Percentiles rank a stretch among this genome's conserved stretches.
phyloP scores from a whole-genome alignment of 2,329 filamentous ascomycete genomes.

The Diaporthe citri region DNA sequence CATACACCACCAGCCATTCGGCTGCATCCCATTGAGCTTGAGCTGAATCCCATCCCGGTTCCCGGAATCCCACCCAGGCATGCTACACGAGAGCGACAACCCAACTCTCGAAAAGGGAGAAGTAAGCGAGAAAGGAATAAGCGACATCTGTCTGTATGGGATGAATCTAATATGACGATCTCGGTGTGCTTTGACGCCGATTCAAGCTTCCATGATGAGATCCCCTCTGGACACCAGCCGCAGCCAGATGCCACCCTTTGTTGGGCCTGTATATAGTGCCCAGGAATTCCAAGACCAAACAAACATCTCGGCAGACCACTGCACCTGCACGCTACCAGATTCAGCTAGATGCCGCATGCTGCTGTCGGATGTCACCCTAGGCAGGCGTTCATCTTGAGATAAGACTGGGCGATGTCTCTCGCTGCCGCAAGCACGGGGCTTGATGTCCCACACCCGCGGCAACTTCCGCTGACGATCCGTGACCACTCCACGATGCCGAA shows the following conservation, averaged over 20 bases:
- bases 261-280: slow-evolving; percentile 20
- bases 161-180: neutral
- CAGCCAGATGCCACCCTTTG: neutral
- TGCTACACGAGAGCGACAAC: slow-evolving; percentile 5
- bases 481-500: slow-evolving; percentile 28
- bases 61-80: neutral
- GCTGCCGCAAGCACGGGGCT: neutral
- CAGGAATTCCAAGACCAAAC: slow-evolving; percentile 12
- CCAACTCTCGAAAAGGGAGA: neutral
- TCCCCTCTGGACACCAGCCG: neutral
- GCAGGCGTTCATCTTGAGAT: slow-evolving; percentile 10
- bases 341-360: neutral
- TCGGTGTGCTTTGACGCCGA: slow-evolving; percentile 13
- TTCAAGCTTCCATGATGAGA: neutral
- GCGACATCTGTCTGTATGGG: neutral
- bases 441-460: neutral
- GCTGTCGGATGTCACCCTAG: slow-evolving; percentile 1
- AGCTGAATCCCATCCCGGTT: neutral
- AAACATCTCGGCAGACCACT: neutral
- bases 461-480: neutral
- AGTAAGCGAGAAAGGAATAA: neutral
- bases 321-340: slow-evolving; percentile 8
- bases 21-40: neutral
- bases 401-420: slow-evolving; percentile 6
- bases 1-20: slow-evolving; percentile 9